Percentiles rank a stretch among this genome's conserved stretches.
Conservation (phyloP, 441 rosid species). For the Rhodomyrtus psidioides region DNA sequence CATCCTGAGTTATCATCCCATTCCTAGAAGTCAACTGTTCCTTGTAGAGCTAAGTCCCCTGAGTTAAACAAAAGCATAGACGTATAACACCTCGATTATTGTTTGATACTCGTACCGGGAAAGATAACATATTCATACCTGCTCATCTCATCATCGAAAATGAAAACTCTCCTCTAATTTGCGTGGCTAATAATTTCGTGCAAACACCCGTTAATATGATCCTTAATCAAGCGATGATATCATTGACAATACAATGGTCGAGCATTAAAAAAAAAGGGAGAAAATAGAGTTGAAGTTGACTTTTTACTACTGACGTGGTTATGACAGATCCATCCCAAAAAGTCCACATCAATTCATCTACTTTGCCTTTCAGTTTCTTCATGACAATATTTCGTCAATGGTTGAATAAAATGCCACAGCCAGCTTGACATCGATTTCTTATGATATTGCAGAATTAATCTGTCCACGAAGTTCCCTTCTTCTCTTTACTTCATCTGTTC, state of each 20-base stretch:
- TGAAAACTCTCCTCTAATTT: neutral
- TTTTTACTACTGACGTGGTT: neutral
- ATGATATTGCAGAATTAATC: neutral
- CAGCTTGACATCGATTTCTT: neutral
- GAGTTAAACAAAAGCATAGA: neutral
- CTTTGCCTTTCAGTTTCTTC: neutral
- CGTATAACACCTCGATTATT: neutral
- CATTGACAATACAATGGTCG: neutral
- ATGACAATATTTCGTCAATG: neutral
- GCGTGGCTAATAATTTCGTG: neutral
- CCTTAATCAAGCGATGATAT: neutral
- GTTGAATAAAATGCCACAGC: neutral
- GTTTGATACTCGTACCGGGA: neutral
- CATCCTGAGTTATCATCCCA: neutral
- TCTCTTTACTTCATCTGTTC: neutral
- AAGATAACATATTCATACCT: neutral
- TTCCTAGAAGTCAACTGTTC: neutral
- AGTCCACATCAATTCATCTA: neutral
- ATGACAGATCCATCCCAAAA: neutral
- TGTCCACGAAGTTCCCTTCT: neutral
- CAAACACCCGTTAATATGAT: too few relatives aligned
- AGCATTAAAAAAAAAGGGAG: neutral
- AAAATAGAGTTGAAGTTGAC: neutral
- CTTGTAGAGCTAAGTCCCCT: neutral
- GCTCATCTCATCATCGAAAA: neutral